Conservation (phyloP, 1,139 yeast genomes). For the Meyerozyma carpophila region DNA sequence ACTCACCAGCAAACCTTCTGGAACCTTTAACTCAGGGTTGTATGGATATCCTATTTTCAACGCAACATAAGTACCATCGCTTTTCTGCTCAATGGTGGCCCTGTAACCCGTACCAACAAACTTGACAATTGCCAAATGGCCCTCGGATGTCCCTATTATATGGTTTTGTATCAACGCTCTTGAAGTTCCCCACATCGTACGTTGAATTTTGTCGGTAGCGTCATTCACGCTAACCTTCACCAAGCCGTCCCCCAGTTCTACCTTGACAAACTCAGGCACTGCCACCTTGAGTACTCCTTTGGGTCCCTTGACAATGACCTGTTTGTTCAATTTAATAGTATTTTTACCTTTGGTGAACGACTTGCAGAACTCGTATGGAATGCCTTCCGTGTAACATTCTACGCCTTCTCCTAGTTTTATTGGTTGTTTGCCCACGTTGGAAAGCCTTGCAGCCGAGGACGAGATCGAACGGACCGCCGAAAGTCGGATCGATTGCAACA, state of each 20-base stretch:
- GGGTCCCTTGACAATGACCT: constrained; percentile 74
- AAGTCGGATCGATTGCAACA: neutral
- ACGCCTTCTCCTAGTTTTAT: constrained; percentile 29
- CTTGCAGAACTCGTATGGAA: constrained; percentile 43
- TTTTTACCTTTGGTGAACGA: constrained; percentile 67
- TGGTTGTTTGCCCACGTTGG: constrained; percentile 41
- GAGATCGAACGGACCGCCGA: constrained; percentile 16
- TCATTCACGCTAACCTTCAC: constrained; percentile 54
- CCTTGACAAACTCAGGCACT: constrained; percentile 66
- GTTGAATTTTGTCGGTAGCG: constrained; percentile 60
- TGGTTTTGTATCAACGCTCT: constrained; percentile 75
- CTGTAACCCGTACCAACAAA: constrained; percentile 98
- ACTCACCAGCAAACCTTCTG: constrained; percentile 66
- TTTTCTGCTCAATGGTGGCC: constrained; percentile 51
- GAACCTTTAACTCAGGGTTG: constrained; percentile 74
- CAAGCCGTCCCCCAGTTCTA: constrained; percentile 29
- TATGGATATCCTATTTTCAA: constrained; percentile 70
- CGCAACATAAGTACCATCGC: constrained; percentile 46
- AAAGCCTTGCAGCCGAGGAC: constrained; percentile 20
- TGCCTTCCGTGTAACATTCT: constrained; percentile 27
- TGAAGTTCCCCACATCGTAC: constrained; percentile 93
- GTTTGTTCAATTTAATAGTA: constrained; percentile 52
- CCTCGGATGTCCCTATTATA: constrained; percentile 84
- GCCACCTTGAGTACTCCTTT: constrained; percentile 61
- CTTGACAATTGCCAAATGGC: constrained; percentile 81